phyloP scores from a whole-genome alignment of 106 monocot genomes.

The Dioscorea alata region DNA sequence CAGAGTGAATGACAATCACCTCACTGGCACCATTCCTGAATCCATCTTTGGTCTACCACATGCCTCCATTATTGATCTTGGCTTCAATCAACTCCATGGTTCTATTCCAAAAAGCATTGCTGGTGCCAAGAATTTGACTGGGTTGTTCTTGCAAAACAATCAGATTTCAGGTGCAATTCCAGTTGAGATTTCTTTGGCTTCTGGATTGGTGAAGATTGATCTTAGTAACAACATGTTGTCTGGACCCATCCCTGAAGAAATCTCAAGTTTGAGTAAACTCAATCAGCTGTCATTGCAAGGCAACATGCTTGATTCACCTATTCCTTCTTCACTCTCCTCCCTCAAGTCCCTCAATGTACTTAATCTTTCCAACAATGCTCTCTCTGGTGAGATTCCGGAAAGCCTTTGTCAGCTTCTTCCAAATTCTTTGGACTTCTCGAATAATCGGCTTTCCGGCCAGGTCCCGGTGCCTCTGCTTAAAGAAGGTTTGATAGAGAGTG shows the following conservation, averaged over 20 bases:
- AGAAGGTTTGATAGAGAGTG: slow-evolving; percentile 70
- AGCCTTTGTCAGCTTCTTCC: slow-evolving; percentile 72
- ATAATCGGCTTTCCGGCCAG: slow-evolving; percentile 77
- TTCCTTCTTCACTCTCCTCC: slow-evolving; percentile 61
- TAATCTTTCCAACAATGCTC: slow-evolving; percentile 82
- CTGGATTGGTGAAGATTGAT: slow-evolving; percentile 72
- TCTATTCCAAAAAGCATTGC: slow-evolving; percentile 41
- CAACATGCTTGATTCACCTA: slow-evolving; percentile 59
- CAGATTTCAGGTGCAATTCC: slow-evolving; percentile 57
- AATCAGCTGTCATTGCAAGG: slow-evolving; percentile 76
- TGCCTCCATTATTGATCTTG: slow-evolving; percentile 71
- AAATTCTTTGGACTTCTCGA: slow-evolving; percentile 86
- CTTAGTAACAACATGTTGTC: slow-evolving; percentile 73
- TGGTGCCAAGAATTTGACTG: slow-evolving; percentile 71
- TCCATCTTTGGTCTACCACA: slow-evolving; percentile 58
- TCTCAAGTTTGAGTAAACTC: slow-evolving; percentile 46
- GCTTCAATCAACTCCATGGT: slow-evolving; percentile 70
- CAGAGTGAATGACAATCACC: slow-evolving; percentile 62
- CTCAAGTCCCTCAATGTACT: slow-evolving; percentile 81
- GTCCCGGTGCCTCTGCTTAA: slow-evolving; percentile 71
- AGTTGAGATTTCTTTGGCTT: slow-evolving; percentile 41
- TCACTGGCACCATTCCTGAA: slow-evolving; percentile 47
- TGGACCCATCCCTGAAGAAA: slow-evolving; percentile 62
- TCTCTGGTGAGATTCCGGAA: slow-evolving; percentile 77
- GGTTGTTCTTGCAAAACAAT: slow-evolving; percentile 68